Evolutionary conservation across 257 asterid genomes (phyloP).

Genomic region (Penstemon eatonii): DNA sequence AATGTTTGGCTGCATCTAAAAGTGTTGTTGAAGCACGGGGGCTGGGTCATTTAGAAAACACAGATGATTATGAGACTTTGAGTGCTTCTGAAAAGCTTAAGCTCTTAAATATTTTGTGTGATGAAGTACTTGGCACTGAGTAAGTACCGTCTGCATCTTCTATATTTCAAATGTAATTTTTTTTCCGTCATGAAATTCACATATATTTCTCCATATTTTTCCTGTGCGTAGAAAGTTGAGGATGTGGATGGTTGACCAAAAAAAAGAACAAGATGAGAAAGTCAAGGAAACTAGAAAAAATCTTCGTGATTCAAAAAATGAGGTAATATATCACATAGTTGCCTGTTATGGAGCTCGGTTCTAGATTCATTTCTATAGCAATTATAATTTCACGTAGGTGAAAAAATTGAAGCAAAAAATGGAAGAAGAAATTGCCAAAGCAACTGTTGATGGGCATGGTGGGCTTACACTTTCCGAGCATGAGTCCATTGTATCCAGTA

Average conservation of each 20-base stretch:
- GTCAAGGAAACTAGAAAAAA: slow-evolving; percentile 58
- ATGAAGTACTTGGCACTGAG: slow-evolving; percentile 78
- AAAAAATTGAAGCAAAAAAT: slow-evolving; percentile 63
- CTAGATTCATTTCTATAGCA: not conserved
- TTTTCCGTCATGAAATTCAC: not conserved
- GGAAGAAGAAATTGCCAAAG: slow-evolving; percentile 53
- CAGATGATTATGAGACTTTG: slow-evolving; percentile 54
- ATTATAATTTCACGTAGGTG: slow-evolving; percentile 44
- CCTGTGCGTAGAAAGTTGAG: slow-evolving; percentile 50
- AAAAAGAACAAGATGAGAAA: slow-evolving; percentile 38
- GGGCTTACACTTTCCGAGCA: slow-evolving; percentile 61
- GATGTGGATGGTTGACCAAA: slow-evolving; percentile 67
- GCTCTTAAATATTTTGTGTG: slow-evolving; percentile 66
- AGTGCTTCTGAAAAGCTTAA: slow-evolving; percentile 61
- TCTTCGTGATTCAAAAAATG: slow-evolving; percentile 55
- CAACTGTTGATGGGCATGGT: slow-evolving; percentile 48
- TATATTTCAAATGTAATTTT: slow-evolving; percentile 6
- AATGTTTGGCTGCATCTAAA: slow-evolving; percentile 52
- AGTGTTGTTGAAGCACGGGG: slow-evolving; percentile 36
- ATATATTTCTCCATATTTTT: slow-evolving; percentile 6
- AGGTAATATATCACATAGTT: slow-evolving; percentile 41
- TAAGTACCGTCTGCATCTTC: slow-evolving; percentile 35
- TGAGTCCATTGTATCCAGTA: slow-evolving; percentile 47
- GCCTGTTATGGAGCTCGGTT: slow-evolving; percentile 12
- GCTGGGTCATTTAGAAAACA: slow-evolving; percentile 45